Evolutionary conservation across 352 stramenopile species (phyloP), one percentile per base, ranked within the genome.

Genomic region (Phytophthora hibernalis): DNA sequence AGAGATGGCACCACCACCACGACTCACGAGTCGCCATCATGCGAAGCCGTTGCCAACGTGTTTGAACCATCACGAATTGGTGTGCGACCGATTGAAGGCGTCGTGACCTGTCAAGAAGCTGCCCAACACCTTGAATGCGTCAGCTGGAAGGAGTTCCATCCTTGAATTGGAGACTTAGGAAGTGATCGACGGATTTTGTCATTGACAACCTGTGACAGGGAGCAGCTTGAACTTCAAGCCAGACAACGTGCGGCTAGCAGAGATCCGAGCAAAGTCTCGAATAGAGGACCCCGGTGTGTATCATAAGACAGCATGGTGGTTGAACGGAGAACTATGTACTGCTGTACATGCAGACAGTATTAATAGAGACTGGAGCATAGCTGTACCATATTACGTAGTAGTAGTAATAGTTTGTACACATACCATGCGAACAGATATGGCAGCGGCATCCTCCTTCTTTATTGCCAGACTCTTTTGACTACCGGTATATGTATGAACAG

Each of bases 391-490:
- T n/a, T n/a, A n/a, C n/a, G n/a, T n/a, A n/a, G n/a, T n/a, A n/a
- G n/a, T n/a, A n/a, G n/a, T n/a, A n/a, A n/a, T n/a, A n/a, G n/a
- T n/a, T n/a, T n/a, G n/a, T n/a, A n/a, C n/a, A n/a, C n/a, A n/a
- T n/a, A n/a, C n/a, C n/a, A n/a, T 20, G 54, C 77, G 8, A 44
- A 53, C 2, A 44, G 50, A 28, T 82, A 79, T 40, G 44, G 62
- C 8, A 52, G 35, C n/a, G 74, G 74, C 0, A 79, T 82, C 20
- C 70, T 12, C 38, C 79, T 10, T 31, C 47, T 2, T 18, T 79
- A 48, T 53, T 82, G 10, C 74, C 71, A 24, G 59, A 48, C 0
- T 65, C 58, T 4, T 64, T 68, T 16, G 61, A 73, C 18, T 38
- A 63, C 18, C n/a, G n/a, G n/a, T n/a, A n/a, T n/a, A n/a, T n/a